Base-by-base conservation (phyloP, 495 filamentous ascomycete genomes). In the Echria macrotheca region DNA sequence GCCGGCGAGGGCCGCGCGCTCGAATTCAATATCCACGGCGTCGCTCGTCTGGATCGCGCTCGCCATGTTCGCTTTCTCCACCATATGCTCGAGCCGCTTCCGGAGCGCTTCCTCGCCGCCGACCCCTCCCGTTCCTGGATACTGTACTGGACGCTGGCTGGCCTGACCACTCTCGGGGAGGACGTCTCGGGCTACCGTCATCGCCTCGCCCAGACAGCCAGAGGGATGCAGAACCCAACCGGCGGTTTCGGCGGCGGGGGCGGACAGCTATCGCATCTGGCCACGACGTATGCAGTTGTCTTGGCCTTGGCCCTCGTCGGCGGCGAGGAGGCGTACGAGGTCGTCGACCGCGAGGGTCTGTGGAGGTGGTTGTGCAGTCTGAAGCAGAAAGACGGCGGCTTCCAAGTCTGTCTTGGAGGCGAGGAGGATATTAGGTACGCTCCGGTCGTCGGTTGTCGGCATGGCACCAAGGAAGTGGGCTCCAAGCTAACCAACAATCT, bases 211-310 rank as follows among this genome's bases (percentile, higher is more conserved):
- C 68, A 78, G 33, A 93, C 89, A 1, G 79, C 93, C 17, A 71
- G 73, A 23, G 76, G 86, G 9, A 82, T 90, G 64, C 94, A 96
- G 67, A 93, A 97, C 63, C 59, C 72, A 23, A 75, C 71, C 12
- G 93, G 93, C 6, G 93, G 93, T 5, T 96, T 96, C 66, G 94
- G 93, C 21, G 93, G 93, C 39, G 91, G 93, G n/a, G 83, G 86
- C 65, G 86, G 90, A 33, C 94, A 97, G 62, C 72, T 77, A 50
- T 89, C 88, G 10, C 93, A 98, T 67, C 69, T 88, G 52, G 91
- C 91, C 18, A 77, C 86, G n/a, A 85, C 83, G 1, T 98, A 97
- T 72, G 86, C 89, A 14, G 79, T 84, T 23, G 70, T 96, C 7
- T 72, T 97, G 15, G 76, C 84, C 7, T 72, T 97, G 23, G 80